Evolutionary conservation across 805 yeast species (phyloP).

Genomic region (Huiozyma naganishii): DNA sequence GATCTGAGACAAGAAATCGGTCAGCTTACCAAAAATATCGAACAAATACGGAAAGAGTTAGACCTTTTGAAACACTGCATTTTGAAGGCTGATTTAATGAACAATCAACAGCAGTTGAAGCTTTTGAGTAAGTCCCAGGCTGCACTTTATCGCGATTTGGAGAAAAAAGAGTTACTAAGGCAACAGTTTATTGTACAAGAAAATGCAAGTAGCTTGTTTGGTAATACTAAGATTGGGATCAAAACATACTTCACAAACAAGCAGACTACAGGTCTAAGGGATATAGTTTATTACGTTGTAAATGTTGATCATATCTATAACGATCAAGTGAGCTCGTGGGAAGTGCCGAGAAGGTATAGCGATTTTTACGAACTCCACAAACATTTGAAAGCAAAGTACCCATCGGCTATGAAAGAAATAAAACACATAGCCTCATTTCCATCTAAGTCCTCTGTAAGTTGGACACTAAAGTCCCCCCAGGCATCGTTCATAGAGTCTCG

Average conservation of each 20-base stretch:
- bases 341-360: conserved; percentile 79
- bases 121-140: conserved; percentile 56
- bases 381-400: conserved; percentile 43
- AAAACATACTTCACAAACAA: conserved; percentile 39
- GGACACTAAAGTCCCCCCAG: conserved; percentile 51
- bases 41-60: conserved; percentile 48
- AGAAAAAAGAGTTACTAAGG: conserved; percentile 56
- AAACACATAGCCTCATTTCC: conserved; percentile 32
- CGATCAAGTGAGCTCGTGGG: conserved; percentile 64
- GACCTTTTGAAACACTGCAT: conserved; percentile 56
- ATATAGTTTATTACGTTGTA: conserved; percentile 61
- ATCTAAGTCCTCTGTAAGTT: conserved; percentile 46
- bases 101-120: conserved; percentile 57
- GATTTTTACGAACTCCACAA: conserved; percentile 69
- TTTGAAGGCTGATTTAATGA: conserved; percentile 75
- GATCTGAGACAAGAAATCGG: conserved; percentile 53
- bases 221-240: conserved; percentile 46
- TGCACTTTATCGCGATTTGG: conserved; percentile 63
- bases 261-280: conserved; percentile 39
- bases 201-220: conserved; percentile 64
- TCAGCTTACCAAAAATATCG: conserved; percentile 46
- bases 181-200: conserved; percentile 81
- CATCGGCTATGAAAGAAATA: conserved; percentile 30
- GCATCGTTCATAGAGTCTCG: conserved; percentile 54
- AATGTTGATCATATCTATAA: conserved; percentile 54